phyloP scores from a whole-genome alignment of 345 rosid species.

The Acer saccharum region DNA sequence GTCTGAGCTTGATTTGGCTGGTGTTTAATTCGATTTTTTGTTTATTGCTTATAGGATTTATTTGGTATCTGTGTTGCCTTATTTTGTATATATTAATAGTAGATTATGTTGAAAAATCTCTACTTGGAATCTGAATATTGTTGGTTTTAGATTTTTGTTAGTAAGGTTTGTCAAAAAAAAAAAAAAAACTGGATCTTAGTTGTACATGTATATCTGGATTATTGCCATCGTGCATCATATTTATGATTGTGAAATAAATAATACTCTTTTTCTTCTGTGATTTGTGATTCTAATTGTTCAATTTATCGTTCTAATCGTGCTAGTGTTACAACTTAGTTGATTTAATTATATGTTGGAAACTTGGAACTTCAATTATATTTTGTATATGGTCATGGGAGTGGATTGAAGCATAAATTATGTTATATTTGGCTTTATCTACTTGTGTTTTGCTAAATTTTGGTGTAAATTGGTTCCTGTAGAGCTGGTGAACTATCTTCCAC shows the following conservation, averaged over 20 bases:
- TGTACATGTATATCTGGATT: background rate
- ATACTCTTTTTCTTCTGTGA: too few relatives aligned
- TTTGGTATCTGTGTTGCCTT: too few relatives aligned
- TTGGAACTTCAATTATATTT: background rate
- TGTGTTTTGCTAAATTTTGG: background rate
- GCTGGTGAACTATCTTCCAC: constrained; percentile 43
- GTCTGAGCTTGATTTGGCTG: background rate
- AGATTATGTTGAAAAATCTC: too few relatives aligned
- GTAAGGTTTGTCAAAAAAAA: background rate
- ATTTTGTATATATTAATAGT: too few relatives aligned
- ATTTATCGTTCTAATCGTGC: background rate
- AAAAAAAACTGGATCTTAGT: background rate
- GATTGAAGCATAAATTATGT: background rate
- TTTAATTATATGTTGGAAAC: background rate
- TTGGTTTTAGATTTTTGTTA: background rate
- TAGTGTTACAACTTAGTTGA: background rate
- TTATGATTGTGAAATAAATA: too few relatives aligned
- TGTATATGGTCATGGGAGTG: background rate
- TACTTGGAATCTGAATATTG: background rate
- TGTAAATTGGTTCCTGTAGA: constrained; percentile 14
- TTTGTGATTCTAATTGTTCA: background rate
- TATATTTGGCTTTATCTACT: background rate
- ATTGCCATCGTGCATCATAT: too few relatives aligned
- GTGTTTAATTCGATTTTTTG: background rate
- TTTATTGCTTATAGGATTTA: too few relatives aligned